Evolutionary conservation across 2,329 filamentous ascomycete genomes (phyloP).

Genomic region (Cadophora sp.): DNA sequence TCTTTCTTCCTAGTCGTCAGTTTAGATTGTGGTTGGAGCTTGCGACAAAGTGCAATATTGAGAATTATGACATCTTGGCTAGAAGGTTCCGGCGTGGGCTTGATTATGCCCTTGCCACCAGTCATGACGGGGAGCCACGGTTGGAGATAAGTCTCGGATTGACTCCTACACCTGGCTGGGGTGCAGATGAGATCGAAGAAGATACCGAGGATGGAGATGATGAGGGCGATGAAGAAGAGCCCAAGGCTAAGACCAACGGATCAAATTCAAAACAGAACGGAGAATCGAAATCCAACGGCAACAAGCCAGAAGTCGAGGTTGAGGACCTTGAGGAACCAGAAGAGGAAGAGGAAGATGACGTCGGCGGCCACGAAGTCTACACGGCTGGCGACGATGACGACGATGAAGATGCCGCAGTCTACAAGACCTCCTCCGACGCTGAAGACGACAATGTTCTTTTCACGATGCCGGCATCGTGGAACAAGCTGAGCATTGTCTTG

Average conservation of each 20-base stretch:
- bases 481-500: conserved; percentile 88
- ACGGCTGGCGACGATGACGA: conserved; percentile 86
- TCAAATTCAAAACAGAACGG: conserved; percentile 44
- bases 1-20: conserved; percentile 81
- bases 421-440: conserved; percentile 68
- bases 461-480: conserved; percentile 78
- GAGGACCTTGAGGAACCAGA: conserved; percentile 38
- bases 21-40: conserved; percentile 91
- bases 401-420: conserved; percentile 81
- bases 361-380: conserved; percentile 86
- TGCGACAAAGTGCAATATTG: conserved; percentile 77
- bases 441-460: conserved; percentile 81
- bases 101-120: conserved; percentile 93
- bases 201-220: conserved; percentile 51
- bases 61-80: conserved; percentile 78
- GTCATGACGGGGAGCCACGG: conserved; percentile 77
- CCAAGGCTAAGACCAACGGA: conserved; percentile 33
- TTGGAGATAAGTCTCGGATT: conserved; percentile 88
- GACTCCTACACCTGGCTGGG: conserved; percentile 87
- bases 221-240: conserved; percentile 43
- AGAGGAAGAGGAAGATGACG: conserved; percentile 56
- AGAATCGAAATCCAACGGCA: conserved; percentile 36
- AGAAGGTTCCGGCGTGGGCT: conserved; percentile 84
- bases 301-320: conserved; percentile 20
- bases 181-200: conserved; percentile 67